These are phyloP conservation scores for Marvania coccoides DNA, from an alignment of 139 green algal species.

Conservation along the genomic window DNA sequence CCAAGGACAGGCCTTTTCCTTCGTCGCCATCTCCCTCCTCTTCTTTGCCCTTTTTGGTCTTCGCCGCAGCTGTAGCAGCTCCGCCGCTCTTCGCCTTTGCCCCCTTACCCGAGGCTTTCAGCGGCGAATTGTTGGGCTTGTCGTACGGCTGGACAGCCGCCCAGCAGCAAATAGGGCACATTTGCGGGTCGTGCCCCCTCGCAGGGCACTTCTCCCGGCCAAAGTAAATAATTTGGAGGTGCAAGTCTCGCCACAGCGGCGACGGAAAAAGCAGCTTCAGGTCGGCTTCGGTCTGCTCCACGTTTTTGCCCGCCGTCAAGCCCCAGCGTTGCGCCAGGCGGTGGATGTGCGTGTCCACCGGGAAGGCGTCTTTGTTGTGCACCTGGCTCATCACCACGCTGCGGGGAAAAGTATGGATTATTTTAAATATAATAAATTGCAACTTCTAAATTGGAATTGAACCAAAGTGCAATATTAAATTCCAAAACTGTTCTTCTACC, in stretches of 20 bases:
- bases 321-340: conserved; percentile 60
- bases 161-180: conserved; percentile 79
- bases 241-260: conserved; percentile 41
- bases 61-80: background rate
- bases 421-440: background rate
- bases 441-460: background rate
- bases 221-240: conserved; percentile 74
- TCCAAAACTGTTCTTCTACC: background rate
- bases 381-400: conserved; percentile 4
- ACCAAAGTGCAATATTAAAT: background rate
- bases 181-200: conserved; percentile 46
- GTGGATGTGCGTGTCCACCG: conserved; percentile 91
- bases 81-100: background rate
- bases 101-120: background rate
- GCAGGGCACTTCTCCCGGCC: conserved; percentile 76
- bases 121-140: background rate
- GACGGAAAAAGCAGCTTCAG: conserved; percentile 61
- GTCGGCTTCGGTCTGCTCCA: conserved; percentile 79
- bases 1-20: background rate
- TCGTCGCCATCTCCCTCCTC: background rate
- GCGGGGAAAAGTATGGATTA: too few species aligned
- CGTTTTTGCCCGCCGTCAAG: conserved; percentile 50
- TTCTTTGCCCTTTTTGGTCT: background rate
- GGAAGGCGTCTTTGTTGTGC: conserved; percentile 55
- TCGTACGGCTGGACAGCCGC: conserved; percentile 44